Evolutionary conservation across 371 early-diverging fungal genomes (phyloP), one percentile per base, ranked within the genome.

Genomic region (Mycotypha africana): DNA sequence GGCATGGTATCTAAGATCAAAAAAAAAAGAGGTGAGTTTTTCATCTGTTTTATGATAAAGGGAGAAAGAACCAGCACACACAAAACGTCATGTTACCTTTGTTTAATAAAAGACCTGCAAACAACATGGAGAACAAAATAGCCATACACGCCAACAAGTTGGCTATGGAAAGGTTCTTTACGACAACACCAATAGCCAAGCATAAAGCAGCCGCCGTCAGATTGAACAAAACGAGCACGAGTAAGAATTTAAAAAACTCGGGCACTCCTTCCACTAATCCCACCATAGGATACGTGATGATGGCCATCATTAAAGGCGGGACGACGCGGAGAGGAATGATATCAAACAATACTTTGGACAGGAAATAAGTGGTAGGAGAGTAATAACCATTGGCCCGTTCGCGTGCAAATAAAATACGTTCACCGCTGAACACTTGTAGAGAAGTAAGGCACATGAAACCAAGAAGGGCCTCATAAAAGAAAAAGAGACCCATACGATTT

Each of bases 331-430:
- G 58, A 1, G 93, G 91, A 28, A 93, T 68, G 15, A 88, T 74
- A 55, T 93, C 93, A 60, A 91, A 90, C 15, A 92, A 26, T 47
- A 76, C 78, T 65, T 86, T 91, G 31, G 89, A 65, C 8, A 79
- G 45, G 58, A 86, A 88, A 63, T 85, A 92, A 5, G 88, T 74
- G 6, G 78, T 67, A 1, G 91, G 86, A 2, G 81, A 68, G 57
- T 94, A 94, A 57, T 86, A 92, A 2, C 91, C 86, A 62, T 90
- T 90, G 14, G 91, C 85, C 2, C 92, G 74, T 55, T 94, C 95
- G 9, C 88, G 69, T 15, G 88, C 71, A 67, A 91, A 92, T 42
- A 94, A 49, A 5, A 84, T 74, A 16, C 89, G 68, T 56, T 91
- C 88, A 12, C 58, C 54, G 1, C 86, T 76, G 58, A 92, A 91